A percentile compares a stretch with the other conserved stretches of the same genome.
phyloP scores from a whole-genome alignment of 148 eudicot genomes.

The Polygonum maritimum region DNA sequence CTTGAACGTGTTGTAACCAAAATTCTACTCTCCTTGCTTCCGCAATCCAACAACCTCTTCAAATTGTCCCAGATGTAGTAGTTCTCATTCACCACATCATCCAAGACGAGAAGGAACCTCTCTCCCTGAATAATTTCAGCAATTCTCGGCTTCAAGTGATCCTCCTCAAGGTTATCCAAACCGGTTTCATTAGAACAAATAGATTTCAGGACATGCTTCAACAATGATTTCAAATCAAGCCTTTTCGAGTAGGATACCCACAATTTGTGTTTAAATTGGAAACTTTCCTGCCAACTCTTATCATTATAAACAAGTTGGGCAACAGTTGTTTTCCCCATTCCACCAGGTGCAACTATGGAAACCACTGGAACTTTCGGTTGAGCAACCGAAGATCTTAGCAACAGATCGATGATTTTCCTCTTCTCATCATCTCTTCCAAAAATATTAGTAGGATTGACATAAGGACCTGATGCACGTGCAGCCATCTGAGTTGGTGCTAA shows the following conservation, averaged over 20 bases:
- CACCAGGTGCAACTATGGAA: constrained; percentile 25
- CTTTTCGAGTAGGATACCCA: constrained; percentile 24
- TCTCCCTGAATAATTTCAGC: constrained; percentile 16
- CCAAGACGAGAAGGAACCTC: constrained; percentile 6
- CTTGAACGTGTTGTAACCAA: constrained; percentile 29
- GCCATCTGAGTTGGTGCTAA: not conserved
- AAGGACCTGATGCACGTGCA: constrained; percentile 16
- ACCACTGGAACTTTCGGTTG: not conserved
- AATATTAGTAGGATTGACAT: constrained; percentile 11
- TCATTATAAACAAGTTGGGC: constrained; percentile 23
- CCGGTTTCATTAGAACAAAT: not conserved
- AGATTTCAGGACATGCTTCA: not conserved
- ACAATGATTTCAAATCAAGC: constrained; percentile 16
- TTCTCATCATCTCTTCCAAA: constrained; percentile 29
- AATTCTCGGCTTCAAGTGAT: not conserved
- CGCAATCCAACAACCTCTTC: too few species aligned
- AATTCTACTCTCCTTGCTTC: too few species aligned
- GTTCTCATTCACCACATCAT: too few species aligned
- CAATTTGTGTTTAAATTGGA: constrained; percentile 16
- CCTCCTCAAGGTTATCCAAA: constrained; percentile 9
- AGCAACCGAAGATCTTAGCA: constrained; percentile 12
- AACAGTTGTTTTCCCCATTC: constrained; percentile 29
- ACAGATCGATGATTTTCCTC: constrained; percentile 11
- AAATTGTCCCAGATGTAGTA: too few species aligned
- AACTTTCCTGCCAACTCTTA: not conserved